Base-by-base conservation (phyloP, 1,284 basidiomycete species). In the Sporisorium graminicola region DNA sequence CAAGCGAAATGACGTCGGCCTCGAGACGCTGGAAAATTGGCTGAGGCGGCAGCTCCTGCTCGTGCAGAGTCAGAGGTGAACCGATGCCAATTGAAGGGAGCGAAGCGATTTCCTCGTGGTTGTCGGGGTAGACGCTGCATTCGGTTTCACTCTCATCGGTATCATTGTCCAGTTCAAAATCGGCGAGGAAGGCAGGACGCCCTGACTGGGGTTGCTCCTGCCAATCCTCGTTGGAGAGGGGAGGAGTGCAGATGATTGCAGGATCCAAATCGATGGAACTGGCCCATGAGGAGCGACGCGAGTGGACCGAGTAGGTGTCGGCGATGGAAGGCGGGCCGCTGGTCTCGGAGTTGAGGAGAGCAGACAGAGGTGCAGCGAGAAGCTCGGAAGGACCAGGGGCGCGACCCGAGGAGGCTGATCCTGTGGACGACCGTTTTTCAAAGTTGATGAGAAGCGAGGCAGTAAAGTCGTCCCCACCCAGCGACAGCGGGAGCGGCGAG, bases 71-170 rank as follows among this genome's bases (percentile, higher is more conserved):
- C 9, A 26, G 2, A 13, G 50, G 29, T 3, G 59, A 29, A 24
- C 18, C 18, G 24, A 20, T 37, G 42, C 37, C 26, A 46, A 56
- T 20, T 2, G 27, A 43, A n/a, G 53, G 53, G 46, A 56, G 9
- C 6, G 55, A 20, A 20, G 43, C 40, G n/a, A 24, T n/a, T n/a
- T 22, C 52, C 40, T 64, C 55, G 16, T 43, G 35, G 16, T 76
- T 50, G 56, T 64, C 57, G 8, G 63, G 35, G 37, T 65, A 58
- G 20, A 55, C n/a, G 50, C 66, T 70, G 58, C 55, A 44, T 31
- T 79, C 74, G 20, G 58, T 50, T 10, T 71, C 77, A 50, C 70
- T 76, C 61, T 76, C 77, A 22, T 67, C 66, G 47, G 50, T 65
- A 27, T 75, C 73, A 8, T 73, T 59, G 24, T 76, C 66, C 14